Base-by-base conservation (phyloP, 2,329 filamentous ascomycete species). In the Aspergillus sp. region DNA sequence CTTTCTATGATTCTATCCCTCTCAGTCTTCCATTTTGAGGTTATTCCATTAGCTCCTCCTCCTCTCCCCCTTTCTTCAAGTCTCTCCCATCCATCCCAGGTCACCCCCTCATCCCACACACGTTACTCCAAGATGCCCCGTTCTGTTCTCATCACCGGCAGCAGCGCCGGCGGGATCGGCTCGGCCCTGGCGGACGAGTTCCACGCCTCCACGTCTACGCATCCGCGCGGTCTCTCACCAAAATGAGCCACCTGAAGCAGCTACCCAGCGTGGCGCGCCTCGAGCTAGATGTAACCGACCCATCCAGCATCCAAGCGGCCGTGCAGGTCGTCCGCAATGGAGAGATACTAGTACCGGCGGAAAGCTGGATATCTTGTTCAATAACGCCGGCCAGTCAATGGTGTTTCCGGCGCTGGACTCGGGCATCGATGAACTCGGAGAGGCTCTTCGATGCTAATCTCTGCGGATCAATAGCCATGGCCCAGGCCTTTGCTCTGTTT, bases 331-430 rank as follows among this genome's bases (percentile, higher is more conserved):
- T 53, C 20, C n/a, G 33, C 16, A 34, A 29, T 8, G 14, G 38
- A n/a, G n/a, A n/a, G n/a, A n/a, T n/a, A n/a, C n/a, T 4, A 60
- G 57, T 0, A 51, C 45, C 2, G 51, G 46, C 2, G 60, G 60
- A 8, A 51, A 31, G 2, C 46, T 67, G 5, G 49, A 61, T 25
- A 43, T 50, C 14, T 49, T 65, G 0, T 41, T 68, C 40, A 67
- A 67, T 45, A 68, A 67, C 38, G 58, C 63, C 12, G 65, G 58
- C 1, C 32, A 29, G 2, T 45, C 41, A n/a, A 52, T 47, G 16
- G 41, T 51, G 15, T 52, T 53, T 41, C 64, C 63, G 4, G 35
- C 58, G 5, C 36, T 66, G n/a, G 60, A 67, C 32, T 37, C 47
- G 1, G 43, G 58, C 15, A 35, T 64, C 1, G 45, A 54, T 4